These are phyloP conservation scores for Aristolochia californica DNA, from an alignment of 164 flowering plant species.

Conservation along the genomic window DNA sequence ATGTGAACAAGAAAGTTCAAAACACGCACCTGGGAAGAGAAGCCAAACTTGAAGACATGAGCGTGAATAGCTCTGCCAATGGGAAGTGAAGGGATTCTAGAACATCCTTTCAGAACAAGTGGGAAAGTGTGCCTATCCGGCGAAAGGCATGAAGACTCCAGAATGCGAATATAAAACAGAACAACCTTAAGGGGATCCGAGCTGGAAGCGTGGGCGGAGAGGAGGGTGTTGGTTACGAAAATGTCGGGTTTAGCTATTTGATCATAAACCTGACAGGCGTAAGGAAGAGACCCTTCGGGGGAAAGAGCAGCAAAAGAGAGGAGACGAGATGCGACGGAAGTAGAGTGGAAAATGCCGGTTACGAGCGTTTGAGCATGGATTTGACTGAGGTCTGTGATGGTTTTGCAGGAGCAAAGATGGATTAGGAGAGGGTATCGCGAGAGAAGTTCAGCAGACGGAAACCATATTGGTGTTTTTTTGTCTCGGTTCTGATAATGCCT, in stretches of 20 bases:
- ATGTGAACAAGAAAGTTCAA: constrained; percentile 18
- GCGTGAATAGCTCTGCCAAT: constrained; percentile 16
- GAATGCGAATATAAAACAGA: constrained; percentile 12
- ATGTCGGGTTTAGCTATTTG: constrained; percentile 16
- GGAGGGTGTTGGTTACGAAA: constrained; percentile 18
- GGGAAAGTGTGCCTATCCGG: constrained; percentile 17
- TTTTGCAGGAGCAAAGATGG: constrained; percentile 21
- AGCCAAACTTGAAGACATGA: constrained; percentile 15
- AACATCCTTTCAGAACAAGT: constrained; percentile 21
- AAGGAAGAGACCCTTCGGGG: constrained; percentile 17
- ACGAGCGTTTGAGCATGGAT: constrained; percentile 27
- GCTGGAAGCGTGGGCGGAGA: constrained; percentile 16
- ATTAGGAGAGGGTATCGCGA: constrained; percentile 17
- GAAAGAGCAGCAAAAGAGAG: constrained; percentile 26
- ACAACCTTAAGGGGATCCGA: constrained; percentile 14
- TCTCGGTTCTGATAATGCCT: neutral
- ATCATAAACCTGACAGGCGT: constrained; percentile 17
- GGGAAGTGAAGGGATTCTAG: constrained; percentile 11
- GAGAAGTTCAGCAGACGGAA: constrained; percentile 16
- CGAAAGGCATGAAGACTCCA: constrained; percentile 10
- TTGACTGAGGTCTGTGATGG: constrained; percentile 21
- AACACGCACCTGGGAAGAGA: constrained; percentile 10
- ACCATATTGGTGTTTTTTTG: constrained; percentile 14
- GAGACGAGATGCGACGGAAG: constrained; percentile 22
- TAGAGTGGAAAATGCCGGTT: constrained; percentile 15